Evolutionary conservation across 352 stramenopile species (phyloP), one percentile per base, ranked within the genome.

Genomic region (Globisporangium ultimum): DNA sequence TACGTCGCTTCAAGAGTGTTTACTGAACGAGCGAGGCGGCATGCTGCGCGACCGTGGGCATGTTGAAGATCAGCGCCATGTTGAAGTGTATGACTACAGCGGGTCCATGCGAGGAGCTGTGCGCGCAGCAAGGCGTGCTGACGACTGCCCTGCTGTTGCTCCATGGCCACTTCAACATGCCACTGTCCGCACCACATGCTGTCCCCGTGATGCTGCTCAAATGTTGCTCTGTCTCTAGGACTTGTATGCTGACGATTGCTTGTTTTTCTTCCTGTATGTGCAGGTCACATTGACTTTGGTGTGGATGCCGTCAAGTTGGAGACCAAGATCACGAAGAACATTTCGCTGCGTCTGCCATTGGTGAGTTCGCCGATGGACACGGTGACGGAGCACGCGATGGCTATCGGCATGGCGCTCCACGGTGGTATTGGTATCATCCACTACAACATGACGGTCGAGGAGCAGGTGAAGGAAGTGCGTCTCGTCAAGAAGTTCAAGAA

Each of bases 401-500:
- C 98, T 49, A 99, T 99, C 62, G 88, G 89, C 55, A 99, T 99
- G 96, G 98, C 97, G 8, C 81, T 99, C 40, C 96, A 99, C 78
- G 98, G 98, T 43, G 94, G 96, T 38, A 98, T 99, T 61, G 98
- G 98, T 34, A 98, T 99, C 67, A 99, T 99, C 67, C 98, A 99
- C 81, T 99, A 99, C 78, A 99, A 99, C 89, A 98, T 99, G 84
- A 97, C 85, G 28, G 72, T 98, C 28, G 92, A 98, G 62, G 96
- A 99, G 60, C 97, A 99, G 79, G 97, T 89, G 22, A 93, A 94
- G 66, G 88, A 96, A 66, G 91, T 97, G 73, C 71, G 73, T 36
- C 76, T 95, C 20, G 98, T 99, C 32, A 99, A 99, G 84, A 97
- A 98, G 64, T 99, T 98, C 81, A 99, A 99, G 84, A 99, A 99